These are phyloP conservation scores for Tetrapisispora pingtungensis DNA, from an alignment of 805 yeast species.

Conservation along the genomic window DNA sequence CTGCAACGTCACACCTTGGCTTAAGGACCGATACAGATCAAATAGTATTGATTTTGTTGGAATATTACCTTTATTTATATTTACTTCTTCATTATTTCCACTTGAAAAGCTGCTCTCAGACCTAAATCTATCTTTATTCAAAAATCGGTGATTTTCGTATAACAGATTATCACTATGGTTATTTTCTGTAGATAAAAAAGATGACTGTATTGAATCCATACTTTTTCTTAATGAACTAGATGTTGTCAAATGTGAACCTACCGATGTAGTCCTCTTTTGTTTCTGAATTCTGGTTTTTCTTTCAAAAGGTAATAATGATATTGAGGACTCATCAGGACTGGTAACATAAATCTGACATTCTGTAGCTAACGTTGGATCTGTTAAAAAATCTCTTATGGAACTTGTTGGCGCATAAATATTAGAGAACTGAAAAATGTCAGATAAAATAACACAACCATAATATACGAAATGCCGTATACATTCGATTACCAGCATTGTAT, in stretches of 20 bases:
- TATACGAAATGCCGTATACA: slow-evolving; percentile 88
- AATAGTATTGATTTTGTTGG: slow-evolving; percentile 63
- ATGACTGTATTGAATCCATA: slow-evolving; percentile 4
- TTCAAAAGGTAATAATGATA: slow-evolving; percentile 28
- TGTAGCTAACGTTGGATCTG: slow-evolving; percentile 53
- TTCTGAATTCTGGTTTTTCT: background rate
- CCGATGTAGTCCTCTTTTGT: background rate
- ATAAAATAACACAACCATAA: slow-evolving; percentile 71
- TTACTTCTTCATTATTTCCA: slow-evolving; percentile 5
- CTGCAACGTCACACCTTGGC: slow-evolving; percentile 64
- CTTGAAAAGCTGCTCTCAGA: slow-evolving; percentile 17
- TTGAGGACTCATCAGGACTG: slow-evolving; percentile 30
- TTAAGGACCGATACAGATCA: slow-evolving; percentile 63
- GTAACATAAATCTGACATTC: slow-evolving; percentile 81
- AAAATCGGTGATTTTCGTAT: background rate
- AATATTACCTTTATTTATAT: slow-evolving; percentile 15
- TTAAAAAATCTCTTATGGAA: slow-evolving; percentile 55
- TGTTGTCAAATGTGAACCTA: slow-evolving; percentile 4
- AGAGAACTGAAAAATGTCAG: slow-evolving; percentile 82
- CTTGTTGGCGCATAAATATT: slow-evolving; percentile 88
- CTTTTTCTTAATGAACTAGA: slow-evolving; percentile 15
- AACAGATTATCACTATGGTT: slow-evolving; percentile 7
- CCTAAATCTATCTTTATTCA: slow-evolving; percentile 1
- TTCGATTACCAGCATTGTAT: slow-evolving; percentile 64
- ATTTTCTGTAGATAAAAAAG: background rate